These are phyloP conservation scores for Phyllostachys edulis DNA, from an alignment of 176 grass and related monocot species.

Conservation along the genomic window DNA sequence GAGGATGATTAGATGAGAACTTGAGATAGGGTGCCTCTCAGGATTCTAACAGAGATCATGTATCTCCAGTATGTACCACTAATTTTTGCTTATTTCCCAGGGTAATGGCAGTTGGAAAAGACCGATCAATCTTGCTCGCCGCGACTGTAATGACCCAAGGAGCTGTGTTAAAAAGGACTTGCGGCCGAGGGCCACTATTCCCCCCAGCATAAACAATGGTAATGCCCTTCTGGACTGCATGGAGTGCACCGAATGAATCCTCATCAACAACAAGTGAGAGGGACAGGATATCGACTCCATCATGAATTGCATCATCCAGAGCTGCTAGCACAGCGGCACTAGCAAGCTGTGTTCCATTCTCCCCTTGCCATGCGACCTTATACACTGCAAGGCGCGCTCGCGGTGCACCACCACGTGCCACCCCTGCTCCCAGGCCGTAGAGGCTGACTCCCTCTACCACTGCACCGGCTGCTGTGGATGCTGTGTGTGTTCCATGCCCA, in stretches of 20 bases:
- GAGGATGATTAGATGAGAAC: constrained; percentile 13
- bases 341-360: background rate
- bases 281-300: constrained; percentile 45
- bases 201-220: constrained; percentile 42
- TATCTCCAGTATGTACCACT: constrained; percentile 28
- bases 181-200: constrained; percentile 31
- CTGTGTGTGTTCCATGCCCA: constrained; percentile 37
- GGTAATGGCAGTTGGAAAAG: constrained; percentile 44
- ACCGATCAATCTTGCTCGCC: constrained; percentile 45
- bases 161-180: constrained; percentile 29
- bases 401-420: constrained; percentile 42
- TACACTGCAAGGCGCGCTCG: constrained; percentile 50
- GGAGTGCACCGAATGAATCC: constrained; percentile 28
- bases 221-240: constrained; percentile 49
- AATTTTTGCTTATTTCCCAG: constrained; percentile 43
- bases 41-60: background rate
- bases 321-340: constrained; percentile 36
- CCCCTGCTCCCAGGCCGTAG: constrained; percentile 30
- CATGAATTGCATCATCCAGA: constrained; percentile 52
- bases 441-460: constrained; percentile 32
- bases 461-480: constrained; percentile 25
- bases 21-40: background rate
- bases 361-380: constrained; percentile 19
- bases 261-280: constrained; percentile 2
- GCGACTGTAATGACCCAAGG: constrained; percentile 57